These are phyloP conservation scores for Schizonepeta tenuifolia DNA, from an alignment of 257 asterid species.

Conservation along the genomic window DNA sequence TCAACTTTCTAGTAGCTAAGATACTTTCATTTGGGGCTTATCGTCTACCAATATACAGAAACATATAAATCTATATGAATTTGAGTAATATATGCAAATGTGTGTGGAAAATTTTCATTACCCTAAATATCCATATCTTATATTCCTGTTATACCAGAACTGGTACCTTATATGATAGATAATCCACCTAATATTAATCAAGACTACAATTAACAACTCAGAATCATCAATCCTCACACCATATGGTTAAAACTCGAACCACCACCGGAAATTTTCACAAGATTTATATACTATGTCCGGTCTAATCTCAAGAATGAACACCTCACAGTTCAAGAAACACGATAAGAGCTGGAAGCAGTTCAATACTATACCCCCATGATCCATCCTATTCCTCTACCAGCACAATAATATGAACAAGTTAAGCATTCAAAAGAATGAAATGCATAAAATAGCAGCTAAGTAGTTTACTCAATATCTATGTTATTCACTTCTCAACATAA, in stretches of 20 bases:
- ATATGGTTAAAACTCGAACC: neutral
- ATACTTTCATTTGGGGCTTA: neutral
- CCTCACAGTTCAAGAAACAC: neutral
- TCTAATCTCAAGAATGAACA: neutral
- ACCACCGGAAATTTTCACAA: neutral
- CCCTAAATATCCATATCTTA: no score
- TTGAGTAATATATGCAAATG: neutral
- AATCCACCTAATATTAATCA: conserved; percentile 9
- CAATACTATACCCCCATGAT: neutral
- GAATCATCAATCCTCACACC: neutral
- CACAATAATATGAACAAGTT: neutral
- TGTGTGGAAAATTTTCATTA: neutral
- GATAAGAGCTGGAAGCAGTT: neutral
- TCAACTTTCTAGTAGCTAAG: neutral
- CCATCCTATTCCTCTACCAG: neutral
- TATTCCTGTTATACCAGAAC: no score
- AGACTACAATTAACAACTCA: neutral
- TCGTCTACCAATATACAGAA: neutral
- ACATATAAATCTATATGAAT: neutral
- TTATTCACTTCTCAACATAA: conserved; percentile 7
- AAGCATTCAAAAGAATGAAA: neutral
- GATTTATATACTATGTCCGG: neutral
- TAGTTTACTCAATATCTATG: neutral
- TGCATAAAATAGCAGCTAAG: neutral
- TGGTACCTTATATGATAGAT: neutral